A percentile compares a stretch with the other conserved stretches of the same genome.
Conservation (phyloP, 2,329 filamentous ascomycete species). For the Aureobasidium lini region DNA sequence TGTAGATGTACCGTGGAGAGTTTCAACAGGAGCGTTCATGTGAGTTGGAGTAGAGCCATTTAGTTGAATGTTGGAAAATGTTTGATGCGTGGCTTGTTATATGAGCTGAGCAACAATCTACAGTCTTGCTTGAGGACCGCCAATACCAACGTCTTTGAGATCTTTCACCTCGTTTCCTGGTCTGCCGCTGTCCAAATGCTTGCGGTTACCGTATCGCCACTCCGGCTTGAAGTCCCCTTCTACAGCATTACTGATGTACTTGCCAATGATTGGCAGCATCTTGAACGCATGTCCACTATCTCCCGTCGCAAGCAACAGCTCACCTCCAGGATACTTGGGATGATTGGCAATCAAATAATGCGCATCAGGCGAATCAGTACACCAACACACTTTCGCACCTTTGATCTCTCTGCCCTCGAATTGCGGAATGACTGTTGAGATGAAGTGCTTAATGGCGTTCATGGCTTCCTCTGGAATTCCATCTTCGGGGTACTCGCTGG, state of each 20-base stretch:
- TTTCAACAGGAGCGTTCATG: not conserved
- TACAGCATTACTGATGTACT: constrained; percentile 42
- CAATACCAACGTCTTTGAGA: constrained; percentile 16
- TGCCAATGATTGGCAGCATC: constrained; percentile 45
- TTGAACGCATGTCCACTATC: constrained; percentile 49
- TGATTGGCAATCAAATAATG: constrained; percentile 47
- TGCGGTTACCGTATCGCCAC: constrained; percentile 9
- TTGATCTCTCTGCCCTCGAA: constrained; percentile 41
- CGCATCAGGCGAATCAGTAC: constrained; percentile 48
- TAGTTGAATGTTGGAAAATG: too few species aligned
- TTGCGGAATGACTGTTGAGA: constrained; percentile 38
- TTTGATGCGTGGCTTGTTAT: too few species aligned
- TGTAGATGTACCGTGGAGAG: not conserved
- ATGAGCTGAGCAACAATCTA: not conserved
- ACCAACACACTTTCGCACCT: constrained; percentile 50
- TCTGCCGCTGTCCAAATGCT: not conserved
- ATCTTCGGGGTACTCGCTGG: constrained; percentile 4
- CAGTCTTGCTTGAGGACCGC: not conserved
- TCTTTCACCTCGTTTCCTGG: constrained; percentile 18
- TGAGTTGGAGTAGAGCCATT: too few species aligned
- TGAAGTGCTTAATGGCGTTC: constrained; percentile 1
- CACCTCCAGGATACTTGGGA: constrained; percentile 32
- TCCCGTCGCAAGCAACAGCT: constrained; percentile 42
- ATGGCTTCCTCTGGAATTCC: constrained; percentile 14
- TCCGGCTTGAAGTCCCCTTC: constrained; percentile 28